Conservation (phyloP, 495 filamentous ascomycete species). For the Pyrenula aspistea region DNA sequence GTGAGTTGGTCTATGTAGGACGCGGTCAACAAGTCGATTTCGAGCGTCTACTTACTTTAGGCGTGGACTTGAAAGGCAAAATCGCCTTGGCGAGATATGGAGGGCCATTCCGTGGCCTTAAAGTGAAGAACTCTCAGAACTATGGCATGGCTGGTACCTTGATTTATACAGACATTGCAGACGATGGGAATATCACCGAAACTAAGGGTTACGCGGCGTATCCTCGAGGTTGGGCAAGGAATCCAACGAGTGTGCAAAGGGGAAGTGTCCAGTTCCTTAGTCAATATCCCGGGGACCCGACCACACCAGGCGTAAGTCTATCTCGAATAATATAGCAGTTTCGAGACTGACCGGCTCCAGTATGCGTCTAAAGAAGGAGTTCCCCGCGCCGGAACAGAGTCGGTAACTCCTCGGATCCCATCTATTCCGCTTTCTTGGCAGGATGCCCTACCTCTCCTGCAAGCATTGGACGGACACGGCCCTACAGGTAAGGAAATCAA, state of each 20-base stretch:
- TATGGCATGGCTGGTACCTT: conserved; percentile 19
- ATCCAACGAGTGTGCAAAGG: conserved; percentile 15
- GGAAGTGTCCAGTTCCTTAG: conserved; percentile 14
- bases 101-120: conserved; percentile 16
- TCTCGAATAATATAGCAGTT: not conserved
- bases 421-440: conserved; percentile 19
- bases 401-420: conserved; percentile 14
- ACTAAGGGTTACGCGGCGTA: conserved; percentile 18
- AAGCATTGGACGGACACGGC: conserved; percentile 17
- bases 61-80: conserved; percentile 18
- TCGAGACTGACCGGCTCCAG: not conserved
- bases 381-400: conserved; percentile 10
- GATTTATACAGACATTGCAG: conserved; percentile 17
- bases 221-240: conserved; percentile 18
- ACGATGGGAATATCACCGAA: conserved; percentile 18
- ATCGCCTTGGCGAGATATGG: conserved; percentile 20
- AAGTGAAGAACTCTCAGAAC: conserved; percentile 17
- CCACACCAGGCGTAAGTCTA: conserved; percentile 11
- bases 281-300: conserved; percentile 19
- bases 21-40: conserved; percentile 17
- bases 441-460: conserved; percentile 17
- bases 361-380: conserved; percentile 16
- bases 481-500: conserved; percentile 10
- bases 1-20: conserved; percentile 18
- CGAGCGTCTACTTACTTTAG: conserved; percentile 9